phyloP scores from a whole-genome alignment of 2,329 filamentous ascomycete genomes.

The Tolypocladium amazonense region DNA sequence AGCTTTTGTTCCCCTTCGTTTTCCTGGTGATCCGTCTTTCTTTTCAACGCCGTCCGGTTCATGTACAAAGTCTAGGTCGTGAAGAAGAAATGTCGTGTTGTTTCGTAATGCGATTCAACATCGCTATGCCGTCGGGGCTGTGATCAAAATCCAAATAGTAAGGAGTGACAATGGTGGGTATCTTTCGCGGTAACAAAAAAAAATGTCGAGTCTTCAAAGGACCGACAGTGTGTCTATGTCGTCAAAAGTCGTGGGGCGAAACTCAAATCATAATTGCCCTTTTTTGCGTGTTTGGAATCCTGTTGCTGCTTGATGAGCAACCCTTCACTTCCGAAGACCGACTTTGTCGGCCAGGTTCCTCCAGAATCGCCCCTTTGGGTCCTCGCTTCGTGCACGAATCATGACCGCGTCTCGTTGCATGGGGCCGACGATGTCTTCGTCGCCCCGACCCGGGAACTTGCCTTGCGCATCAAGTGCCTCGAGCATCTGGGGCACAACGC shows the following conservation, averaged over 20 bases:
- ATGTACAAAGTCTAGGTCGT: conserved; percentile 3
- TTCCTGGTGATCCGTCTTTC: neutral
- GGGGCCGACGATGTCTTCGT: conserved; percentile 87
- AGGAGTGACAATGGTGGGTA: conserved; percentile 17
- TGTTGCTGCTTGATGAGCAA: neutral
- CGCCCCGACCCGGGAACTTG: conserved; percentile 81
- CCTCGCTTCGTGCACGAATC: conserved; percentile 33
- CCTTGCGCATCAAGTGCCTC: conserved; percentile 60
- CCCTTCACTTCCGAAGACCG: conserved; percentile 8
- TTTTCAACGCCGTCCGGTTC: conserved; percentile 1
- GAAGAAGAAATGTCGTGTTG: conserved; percentile 1
- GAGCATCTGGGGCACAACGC: conserved; percentile 57
- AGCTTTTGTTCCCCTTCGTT: neutral
- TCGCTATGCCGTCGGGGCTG: neutral
- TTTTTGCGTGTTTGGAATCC: neutral
- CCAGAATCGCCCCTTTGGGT: conserved; percentile 37
- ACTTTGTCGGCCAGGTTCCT: conserved; percentile 37
- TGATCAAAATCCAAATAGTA: conserved; percentile 2
- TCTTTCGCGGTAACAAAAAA: conserved; percentile 9
- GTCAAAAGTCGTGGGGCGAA: conserved; percentile 1
- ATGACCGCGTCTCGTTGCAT: conserved; percentile 60
- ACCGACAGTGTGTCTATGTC: neutral
- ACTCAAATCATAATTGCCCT: neutral
- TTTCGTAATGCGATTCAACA: neutral
- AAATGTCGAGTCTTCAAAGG: conserved; percentile 6